These are phyloP conservation scores for Lojkania enalia DNA, from an alignment of 2,329 filamentous ascomycete species.

Conservation along the genomic window DNA sequence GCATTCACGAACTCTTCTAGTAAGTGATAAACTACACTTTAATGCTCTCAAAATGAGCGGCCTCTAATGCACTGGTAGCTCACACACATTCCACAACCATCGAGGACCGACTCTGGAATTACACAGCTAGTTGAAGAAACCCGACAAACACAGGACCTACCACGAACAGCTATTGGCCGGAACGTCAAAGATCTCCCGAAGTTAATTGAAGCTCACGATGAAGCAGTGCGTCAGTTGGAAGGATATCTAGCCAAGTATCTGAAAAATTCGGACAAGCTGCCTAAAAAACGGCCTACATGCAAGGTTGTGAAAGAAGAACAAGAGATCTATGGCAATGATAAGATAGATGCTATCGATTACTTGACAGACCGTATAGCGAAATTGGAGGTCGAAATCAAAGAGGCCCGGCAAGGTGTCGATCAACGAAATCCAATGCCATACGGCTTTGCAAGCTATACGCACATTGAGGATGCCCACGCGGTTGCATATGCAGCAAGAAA, in stretches of 20 bases:
- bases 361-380: conserved; percentile 79
- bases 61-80: conserved; percentile 53
- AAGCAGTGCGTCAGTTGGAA: conserved; percentile 79
- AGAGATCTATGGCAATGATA: conserved; percentile 67
- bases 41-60: too few species aligned
- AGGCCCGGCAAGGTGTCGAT: conserved; percentile 81
- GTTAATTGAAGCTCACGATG: conserved; percentile 80
- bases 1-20: conserved; percentile 68
- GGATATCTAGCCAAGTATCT: conserved; percentile 79
- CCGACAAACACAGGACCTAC: conserved; percentile 73
- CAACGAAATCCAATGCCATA: conserved; percentile 86
- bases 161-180: conserved; percentile 78
- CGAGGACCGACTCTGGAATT: conserved; percentile 85
- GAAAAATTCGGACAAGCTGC: conserved; percentile 78
- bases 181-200: conserved; percentile 89
- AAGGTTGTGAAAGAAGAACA: conserved; percentile 74
- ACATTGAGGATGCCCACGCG: conserved; percentile 82
- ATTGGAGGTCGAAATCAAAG: conserved; percentile 81
- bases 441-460: conserved; percentile 90
- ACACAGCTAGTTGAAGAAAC: conserved; percentile 77
- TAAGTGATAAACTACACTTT: conserved; percentile 28
- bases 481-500: conserved; percentile 76
- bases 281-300: conserved; percentile 74
- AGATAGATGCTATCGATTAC: conserved; percentile 93
- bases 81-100: conserved; percentile 77